Evolutionary conservation across 2,329 filamentous ascomycete species (phyloP), one percentile per base, ranked within the genome.

Genomic region (Myrmaecium sp.): DNA sequence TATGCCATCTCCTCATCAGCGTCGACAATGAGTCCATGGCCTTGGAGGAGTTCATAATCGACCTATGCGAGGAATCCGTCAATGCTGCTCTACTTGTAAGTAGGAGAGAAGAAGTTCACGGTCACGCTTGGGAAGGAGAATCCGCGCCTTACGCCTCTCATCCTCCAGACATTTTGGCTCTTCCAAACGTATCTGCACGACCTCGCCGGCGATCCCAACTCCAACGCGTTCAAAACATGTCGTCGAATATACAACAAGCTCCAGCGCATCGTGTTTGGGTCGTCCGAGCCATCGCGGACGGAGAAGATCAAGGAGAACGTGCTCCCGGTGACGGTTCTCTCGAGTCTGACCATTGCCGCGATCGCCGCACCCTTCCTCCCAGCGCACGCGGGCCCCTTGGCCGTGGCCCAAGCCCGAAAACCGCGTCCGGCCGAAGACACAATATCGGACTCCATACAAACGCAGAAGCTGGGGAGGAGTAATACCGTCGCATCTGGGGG

Each of bases 11-110:
- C 36, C 73, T 84, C 55, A 78, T 89, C 46, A 84, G 77, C 54
- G 69, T 86, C 51, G 73, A 86, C 60, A 89, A 86, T 55, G 81
- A 89, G 61, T 86, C 79, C 39, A 84, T 89, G 78, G 80, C 81
- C 25, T 54, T 89, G 52, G 81, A 89, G 55, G 80, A 89, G 57
- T 89, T 86, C 48, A 66, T 89, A 42, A 59, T 86, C 44, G 80
- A 89, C 51, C 57, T 89, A 33, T 89, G 81, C 54, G 77, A 89
- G 52, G 79, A 86, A 55, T 86, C 79, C 11, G 80, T 84, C 38
- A 86, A 80, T 41, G 79, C 77, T 35, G 79, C 80, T 33, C 60
- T 89, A 38, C 60, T 89, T 59, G 80, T 86, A 60, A 40, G 73
- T 58, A 23, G 29, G 31, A 34, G 32, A 37, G n/a, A n/a, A n/a